Evolutionary conservation across 176 grass and related monocot species (phyloP).

Genomic region (Cocos nucifera): DNA sequence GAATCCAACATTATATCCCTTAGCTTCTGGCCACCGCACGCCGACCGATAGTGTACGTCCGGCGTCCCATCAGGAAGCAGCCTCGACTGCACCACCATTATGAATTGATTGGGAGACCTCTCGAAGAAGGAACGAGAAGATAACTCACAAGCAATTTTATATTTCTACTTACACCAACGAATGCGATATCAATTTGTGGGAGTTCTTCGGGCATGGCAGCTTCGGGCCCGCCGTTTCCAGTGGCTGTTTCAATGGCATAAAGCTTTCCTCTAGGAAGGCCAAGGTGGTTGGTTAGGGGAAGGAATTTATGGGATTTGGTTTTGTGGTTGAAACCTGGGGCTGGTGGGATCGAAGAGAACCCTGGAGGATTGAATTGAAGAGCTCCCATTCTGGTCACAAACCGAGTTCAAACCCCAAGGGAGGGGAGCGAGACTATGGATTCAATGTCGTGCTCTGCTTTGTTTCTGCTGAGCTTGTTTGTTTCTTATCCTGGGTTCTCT

Average conservation of each 20-base stretch:
- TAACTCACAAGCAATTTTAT: not conserved
- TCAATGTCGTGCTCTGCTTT: no score
- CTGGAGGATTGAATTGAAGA: slow-evolving; percentile 21
- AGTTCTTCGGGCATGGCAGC: slow-evolving; percentile 9
- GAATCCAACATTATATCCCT: slow-evolving; percentile 80
- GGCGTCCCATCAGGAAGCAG: slow-evolving; percentile 80
- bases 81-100: slow-evolving; percentile 35
- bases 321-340: slow-evolving; percentile 2
- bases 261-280: slow-evolving; percentile 2
- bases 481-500: no score
- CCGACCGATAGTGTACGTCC: slow-evolving; percentile 75
- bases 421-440: slow-evolving; percentile 3
- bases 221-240: slow-evolving; percentile 9
- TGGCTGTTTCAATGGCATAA: slow-evolving; percentile 33
- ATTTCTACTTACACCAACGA: slow-evolving; percentile 58
- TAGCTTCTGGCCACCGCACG: slow-evolving; percentile 77
- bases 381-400: slow-evolving; percentile 20
- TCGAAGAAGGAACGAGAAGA: not conserved
- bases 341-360: slow-evolving; percentile 8
- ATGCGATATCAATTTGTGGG: slow-evolving; percentile 70
- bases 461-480: no score
- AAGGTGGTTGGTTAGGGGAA: slow-evolving; percentile 12
- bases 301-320: slow-evolving; percentile 4
- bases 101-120: not conserved
- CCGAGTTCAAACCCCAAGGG: not conserved